Evolutionary conservation across 805 yeast species (phyloP).

Genomic region (Candida ficus): DNA sequence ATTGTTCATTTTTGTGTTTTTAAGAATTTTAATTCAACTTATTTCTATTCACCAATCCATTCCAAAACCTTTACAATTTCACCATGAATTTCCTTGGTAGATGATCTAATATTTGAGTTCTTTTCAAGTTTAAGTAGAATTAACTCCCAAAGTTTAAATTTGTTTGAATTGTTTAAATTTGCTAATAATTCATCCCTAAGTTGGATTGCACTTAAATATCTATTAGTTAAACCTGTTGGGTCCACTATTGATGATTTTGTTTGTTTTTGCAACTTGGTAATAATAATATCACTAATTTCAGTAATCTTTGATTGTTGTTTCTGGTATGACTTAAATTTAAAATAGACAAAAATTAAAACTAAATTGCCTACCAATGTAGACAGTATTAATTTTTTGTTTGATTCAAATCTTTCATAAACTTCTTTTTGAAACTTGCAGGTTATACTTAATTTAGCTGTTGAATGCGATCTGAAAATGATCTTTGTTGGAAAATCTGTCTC

Average conservation of each 20-base stretch:
- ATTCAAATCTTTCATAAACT: slow-evolving; percentile 33
- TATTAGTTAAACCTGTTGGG: slow-evolving; percentile 30
- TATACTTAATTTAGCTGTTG: slow-evolving; percentile 56
- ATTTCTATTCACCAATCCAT: slow-evolving; percentile 64
- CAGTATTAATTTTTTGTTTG: slow-evolving; percentile 20
- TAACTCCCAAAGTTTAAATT: slow-evolving; percentile 50
- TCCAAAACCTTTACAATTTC: slow-evolving; percentile 87
- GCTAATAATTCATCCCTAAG: slow-evolving; percentile 59
- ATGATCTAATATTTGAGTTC: slow-evolving; percentile 58
- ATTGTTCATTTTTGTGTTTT: neutral
- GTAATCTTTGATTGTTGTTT: slow-evolving; percentile 38
- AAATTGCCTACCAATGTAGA: slow-evolving; percentile 11
- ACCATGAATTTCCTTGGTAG: slow-evolving; percentile 71
- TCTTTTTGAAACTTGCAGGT: slow-evolving; percentile 53
- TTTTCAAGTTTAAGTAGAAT: slow-evolving; percentile 54
- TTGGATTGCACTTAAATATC: slow-evolving; percentile 64
- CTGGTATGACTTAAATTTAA: slow-evolving; percentile 33
- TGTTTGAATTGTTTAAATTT: slow-evolving; percentile 25
- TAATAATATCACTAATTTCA: slow-evolving; percentile 41
- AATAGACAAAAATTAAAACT: slow-evolving; percentile 23
- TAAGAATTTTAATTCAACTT: neutral
- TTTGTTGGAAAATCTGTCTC: slow-evolving; percentile 30
- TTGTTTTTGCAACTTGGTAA: slow-evolving; percentile 46
- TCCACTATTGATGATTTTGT: slow-evolving; percentile 30
- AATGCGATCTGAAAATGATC: slow-evolving; percentile 64